These are phyloP conservation scores for Hyaloscypha bicolor DNA, from an alignment of 495 filamentous ascomycete genomes.

Conservation along the genomic window DNA sequence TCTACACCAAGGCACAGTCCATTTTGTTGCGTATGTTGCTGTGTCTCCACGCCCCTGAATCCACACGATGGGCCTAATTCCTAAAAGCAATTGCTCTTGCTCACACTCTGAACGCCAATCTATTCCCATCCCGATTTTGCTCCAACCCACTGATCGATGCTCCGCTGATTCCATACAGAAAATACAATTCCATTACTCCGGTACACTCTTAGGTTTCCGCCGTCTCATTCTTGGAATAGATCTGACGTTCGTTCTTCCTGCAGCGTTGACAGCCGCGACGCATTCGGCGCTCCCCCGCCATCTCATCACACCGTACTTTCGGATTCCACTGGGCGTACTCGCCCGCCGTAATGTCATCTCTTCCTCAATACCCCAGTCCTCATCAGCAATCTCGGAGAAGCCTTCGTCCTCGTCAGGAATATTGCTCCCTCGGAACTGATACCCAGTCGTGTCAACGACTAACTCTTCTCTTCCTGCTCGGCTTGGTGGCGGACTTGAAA, in stretches of 20 bases:
- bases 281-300: slow-evolving; percentile 16
- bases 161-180: not conserved
- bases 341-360: slow-evolving; percentile 25
- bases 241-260: slow-evolving; percentile 21
- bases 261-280: not conserved
- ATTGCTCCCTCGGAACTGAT: not conserved
- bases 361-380: slow-evolving; percentile 10
- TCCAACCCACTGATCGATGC: not conserved
- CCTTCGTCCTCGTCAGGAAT: slow-evolving; percentile 27
- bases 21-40: not conserved
- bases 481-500: slow-evolving; percentile 2
- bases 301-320: slow-evolving; percentile 22
- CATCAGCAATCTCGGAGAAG: slow-evolving; percentile 24
- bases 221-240: slow-evolving; percentile 29
- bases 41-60: not conserved
- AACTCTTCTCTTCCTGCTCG: not conserved
- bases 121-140: not conserved
- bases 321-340: slow-evolving; percentile 27
- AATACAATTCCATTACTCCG: slow-evolving; percentile 3
- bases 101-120: not conserved
- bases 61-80: not conserved
- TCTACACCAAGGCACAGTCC: not conserved
- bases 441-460: slow-evolving; percentile 2
- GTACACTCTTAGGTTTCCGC: slow-evolving; percentile 7
- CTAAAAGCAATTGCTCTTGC: not conserved